Evolutionary conservation across 495 filamentous ascomycete species (phyloP).

Genomic region (Aspergillus heteromorphus): DNA sequence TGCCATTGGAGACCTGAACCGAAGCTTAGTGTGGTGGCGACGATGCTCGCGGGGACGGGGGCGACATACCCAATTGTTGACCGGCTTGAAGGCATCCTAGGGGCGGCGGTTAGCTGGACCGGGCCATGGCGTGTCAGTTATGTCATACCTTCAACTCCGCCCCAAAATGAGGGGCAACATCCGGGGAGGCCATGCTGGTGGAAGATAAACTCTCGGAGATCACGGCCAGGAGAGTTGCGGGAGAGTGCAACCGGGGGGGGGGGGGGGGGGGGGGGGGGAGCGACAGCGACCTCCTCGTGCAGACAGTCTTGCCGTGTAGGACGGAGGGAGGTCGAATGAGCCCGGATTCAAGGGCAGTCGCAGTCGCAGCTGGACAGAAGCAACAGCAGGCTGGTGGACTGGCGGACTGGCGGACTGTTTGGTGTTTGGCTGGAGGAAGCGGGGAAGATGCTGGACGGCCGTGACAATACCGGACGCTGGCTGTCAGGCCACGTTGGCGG

Average conservation of each 20-base stretch:
- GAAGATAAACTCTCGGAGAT: conserved; percentile 4
- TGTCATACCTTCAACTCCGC: conserved; percentile 76
- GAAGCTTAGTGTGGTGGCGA: conserved; percentile 21
- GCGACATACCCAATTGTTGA: conserved; percentile 74
- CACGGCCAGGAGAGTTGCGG: conserved; percentile 2
- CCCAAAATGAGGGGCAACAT: conserved; percentile 75
- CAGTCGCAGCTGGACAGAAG: too few relatives aligned
- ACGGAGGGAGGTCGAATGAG: too few relatives aligned
- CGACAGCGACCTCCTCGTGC: too few relatives aligned
- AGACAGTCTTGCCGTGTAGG: too few relatives aligned
- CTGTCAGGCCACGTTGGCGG: conserved; percentile 20
- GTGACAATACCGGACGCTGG: conserved; percentile 33
- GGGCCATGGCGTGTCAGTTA: background rate
- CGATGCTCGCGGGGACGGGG: conserved; percentile 13
- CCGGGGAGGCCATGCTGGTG: conserved; percentile 64
- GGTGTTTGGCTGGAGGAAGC: conserved; percentile 26
- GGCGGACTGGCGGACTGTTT: too few relatives aligned
- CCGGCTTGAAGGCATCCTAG: conserved; percentile 90
- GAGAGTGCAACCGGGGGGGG: conserved; percentile 5
- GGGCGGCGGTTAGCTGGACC: background rate
- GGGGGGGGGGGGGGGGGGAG: background rate
- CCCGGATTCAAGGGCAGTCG: too few relatives aligned
- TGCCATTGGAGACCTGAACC: conserved; percentile 67
- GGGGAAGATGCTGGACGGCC: conserved; percentile 24
- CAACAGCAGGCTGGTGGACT: conserved; percentile 9